Base-by-base conservation (phyloP, 352 stramenopile genomes). In the Globisporangium canariense region DNA sequence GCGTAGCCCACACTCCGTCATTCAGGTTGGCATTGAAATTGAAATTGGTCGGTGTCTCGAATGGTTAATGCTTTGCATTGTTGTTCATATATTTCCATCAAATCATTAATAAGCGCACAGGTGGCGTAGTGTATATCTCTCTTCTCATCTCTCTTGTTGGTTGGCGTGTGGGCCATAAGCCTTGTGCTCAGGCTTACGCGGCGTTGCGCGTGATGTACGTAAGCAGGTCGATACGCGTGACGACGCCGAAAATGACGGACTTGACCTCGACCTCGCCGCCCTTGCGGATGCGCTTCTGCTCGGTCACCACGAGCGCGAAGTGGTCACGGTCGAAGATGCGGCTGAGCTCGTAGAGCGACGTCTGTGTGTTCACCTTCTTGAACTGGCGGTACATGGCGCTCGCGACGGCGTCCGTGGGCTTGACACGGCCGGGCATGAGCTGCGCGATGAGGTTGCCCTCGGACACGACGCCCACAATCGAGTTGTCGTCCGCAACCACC, bases 321-420 rank as follows among this genome's bases (percentile, higher is more conserved):
- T 97, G 96, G 68, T 98, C 93, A 70, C 96, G 94, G 83, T 99
- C 96, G 65, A 99, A 97, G 60, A 97, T 97, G 59, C 83, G 78
- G 32, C 94, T 95, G 10, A 99, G 81, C 57, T 97, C 84, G 11
- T 73, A 84, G 30, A 98, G 81, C 59, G 79, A 90, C 54, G 90
- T 95, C 64, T 84, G 78, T 66, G 90, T 80, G n/a, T 73, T 89
- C 46, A 98, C 85, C 62, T 95, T 91, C 40, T 87, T 91, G 74
- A 99, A 99, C 45, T 94, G 96, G 62, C 95, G 89, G 77, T 98
- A 98, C 62, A 98, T 95, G 52, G 95, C 93, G 62, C 84, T 84
- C 30, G 75, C 69, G 18, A 98, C 92, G 34, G 79, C 73, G 52
- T 97, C 82, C 34, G 91, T 78, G 8, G 90, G 86, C 30, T 78